phyloP scores from a whole-genome alignment of 768 basidiomycete genomes.

The Tylopilus intermedius region DNA sequence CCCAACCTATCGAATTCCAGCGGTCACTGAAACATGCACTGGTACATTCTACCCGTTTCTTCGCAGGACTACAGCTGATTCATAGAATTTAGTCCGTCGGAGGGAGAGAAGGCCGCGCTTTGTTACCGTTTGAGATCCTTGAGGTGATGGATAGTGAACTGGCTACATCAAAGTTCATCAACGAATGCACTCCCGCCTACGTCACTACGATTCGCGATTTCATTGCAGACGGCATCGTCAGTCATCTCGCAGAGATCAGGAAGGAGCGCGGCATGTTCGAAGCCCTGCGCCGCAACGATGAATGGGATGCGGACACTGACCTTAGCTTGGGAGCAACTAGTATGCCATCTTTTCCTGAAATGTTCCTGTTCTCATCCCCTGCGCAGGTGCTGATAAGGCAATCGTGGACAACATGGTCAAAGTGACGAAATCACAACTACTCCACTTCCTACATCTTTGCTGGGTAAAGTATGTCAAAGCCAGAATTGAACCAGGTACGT shows the following conservation, averaged over 20 bases:
- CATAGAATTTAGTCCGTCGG: conserved; percentile 52
- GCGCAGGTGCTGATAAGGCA: conserved; percentile 56
- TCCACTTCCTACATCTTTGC: conserved; percentile 77
- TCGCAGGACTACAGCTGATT: conserved; percentile 5
- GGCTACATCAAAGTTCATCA: conserved; percentile 51
- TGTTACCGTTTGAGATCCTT: conserved; percentile 85
- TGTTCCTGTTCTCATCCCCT: neutral
- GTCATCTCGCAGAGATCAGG: conserved; percentile 61
- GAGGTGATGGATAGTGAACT: conserved; percentile 66
- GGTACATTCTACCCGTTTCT: conserved; percentile 34
- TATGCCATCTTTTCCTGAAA: conserved; percentile 30
- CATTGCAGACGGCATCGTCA: conserved; percentile 60
- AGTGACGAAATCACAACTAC: conserved; percentile 79
- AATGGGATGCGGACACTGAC: conserved; percentile 77
- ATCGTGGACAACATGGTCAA: conserved; percentile 88
- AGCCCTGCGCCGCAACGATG: conserved; percentile 65
- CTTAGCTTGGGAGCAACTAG: conserved; percentile 71
- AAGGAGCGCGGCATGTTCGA: conserved; percentile 77
- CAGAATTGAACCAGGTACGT: conserved; percentile 87
- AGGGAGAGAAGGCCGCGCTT: conserved; percentile 50
- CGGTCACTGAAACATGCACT: conserved; percentile 83
- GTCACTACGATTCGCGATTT: conserved; percentile 65
- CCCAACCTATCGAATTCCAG: conserved; percentile 85
- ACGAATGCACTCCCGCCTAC: conserved; percentile 69
- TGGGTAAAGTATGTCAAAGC: conserved; percentile 92